Conservation (phyloP, 495 filamentous ascomycete species). For the Neurospora hispaniola region DNA sequence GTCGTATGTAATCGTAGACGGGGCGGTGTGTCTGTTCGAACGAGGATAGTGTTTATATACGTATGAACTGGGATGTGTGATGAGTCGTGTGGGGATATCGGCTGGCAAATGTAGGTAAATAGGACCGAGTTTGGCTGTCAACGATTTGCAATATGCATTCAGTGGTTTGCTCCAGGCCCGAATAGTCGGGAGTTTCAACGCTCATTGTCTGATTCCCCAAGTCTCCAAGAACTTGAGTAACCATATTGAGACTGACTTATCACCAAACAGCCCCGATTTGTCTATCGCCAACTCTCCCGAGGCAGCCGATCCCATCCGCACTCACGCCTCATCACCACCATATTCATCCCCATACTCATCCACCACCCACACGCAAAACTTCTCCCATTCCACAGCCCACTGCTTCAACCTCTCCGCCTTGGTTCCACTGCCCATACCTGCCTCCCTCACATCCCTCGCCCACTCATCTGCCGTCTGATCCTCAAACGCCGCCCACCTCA, state of each 20-base stretch:
- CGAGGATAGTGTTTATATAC: not conserved
- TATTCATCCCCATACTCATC: constrained; percentile 58
- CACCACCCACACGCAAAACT: constrained; percentile 86
- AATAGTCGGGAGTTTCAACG: not conserved
- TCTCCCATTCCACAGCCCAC: constrained; percentile 75
- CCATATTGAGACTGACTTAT: not conserved
- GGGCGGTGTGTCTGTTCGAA: not conserved
- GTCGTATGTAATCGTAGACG: not conserved
- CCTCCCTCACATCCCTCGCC: constrained; percentile 54
- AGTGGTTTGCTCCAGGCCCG: not conserved
- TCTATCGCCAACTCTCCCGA: not conserved
- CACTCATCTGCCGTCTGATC: constrained; percentile 62
- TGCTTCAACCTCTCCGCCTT: constrained; percentile 63
- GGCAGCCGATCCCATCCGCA: too few species aligned
- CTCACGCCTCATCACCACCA: not conserved
- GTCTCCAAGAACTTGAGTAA: not conserved
- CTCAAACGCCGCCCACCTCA: constrained; percentile 81
- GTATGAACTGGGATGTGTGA: not conserved
- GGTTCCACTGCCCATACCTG: constrained; percentile 59
- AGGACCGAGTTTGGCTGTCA: not conserved
- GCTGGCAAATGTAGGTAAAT: not conserved
- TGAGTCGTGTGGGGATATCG: not conserved
- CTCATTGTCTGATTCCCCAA: too few species aligned
- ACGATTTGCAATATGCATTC: not conserved
- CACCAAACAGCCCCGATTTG: not conserved